Base-by-base conservation (phyloP, 371 early-diverging fungal genomes). In the Circinella umbellata region DNA sequence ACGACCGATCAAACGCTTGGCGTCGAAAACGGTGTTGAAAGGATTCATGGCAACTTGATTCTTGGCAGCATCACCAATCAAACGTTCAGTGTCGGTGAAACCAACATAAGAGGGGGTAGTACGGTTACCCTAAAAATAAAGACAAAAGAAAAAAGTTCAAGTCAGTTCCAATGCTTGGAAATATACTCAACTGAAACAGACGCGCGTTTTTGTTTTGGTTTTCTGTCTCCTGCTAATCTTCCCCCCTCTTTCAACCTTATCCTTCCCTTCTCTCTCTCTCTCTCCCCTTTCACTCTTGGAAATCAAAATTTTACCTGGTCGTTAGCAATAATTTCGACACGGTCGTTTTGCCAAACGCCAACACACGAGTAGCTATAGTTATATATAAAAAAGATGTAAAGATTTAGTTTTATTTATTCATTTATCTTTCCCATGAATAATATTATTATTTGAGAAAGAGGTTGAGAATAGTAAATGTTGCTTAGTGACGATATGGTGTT, bases 1-100 rank as follows among this genome's bases (percentile, higher is more conserved):
- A 75, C 98, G 93, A 87, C 99, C 99, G 76, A 99, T 96, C 27
- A 96, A 87, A 88, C 99, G 96, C 91, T 98, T 99, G 78, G 95
- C 97, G 80, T 95, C 97, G 82, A 94, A 99, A 69, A 98, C 94
- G 73, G 96, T 96, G 88, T 94, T 94, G 83, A 82, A 76, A 51
- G 93, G 93, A 87, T 94, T 92, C 91, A 93, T 69, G 75, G 94
- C 93, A 73, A 90, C 93, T 84, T 96, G 95, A 88, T 96, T 94
- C 90, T 94, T 94, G 76, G 97, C 98, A 72, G 95, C 93, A 84
- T 94, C 95, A 83, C 98, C 98, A 71, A 98, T 93, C 69, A 97
- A 86, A 86, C 96, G 92, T 88, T 94, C 95, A 70, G 85, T 79
- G 82, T 95, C 95, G 75, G 95, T 93, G 91, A 97, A 98, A 62